phyloP scores from a whole-genome alignment of 495 filamentous ascomycete genomes.

The Tuber magnatum region DNA sequence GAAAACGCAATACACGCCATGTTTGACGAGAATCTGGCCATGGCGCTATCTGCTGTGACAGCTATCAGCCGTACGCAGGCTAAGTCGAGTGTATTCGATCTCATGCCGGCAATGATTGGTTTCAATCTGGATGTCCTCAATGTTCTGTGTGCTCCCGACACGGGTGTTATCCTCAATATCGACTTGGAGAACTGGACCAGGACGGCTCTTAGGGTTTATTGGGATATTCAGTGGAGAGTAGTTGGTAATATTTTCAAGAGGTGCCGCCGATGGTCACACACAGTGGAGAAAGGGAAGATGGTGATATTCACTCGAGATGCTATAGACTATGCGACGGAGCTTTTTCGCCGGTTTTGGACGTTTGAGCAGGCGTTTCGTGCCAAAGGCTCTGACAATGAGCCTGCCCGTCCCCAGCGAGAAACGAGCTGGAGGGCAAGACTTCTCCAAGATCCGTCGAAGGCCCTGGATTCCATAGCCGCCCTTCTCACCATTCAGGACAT shows the following conservation, averaged over 20 bases:
- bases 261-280: conserved; percentile 70
- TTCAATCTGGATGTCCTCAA: conserved; percentile 68
- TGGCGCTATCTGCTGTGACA: conserved; percentile 31
- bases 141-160: conserved; percentile 71
- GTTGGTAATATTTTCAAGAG: conserved; percentile 72
- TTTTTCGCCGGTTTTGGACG: conserved; percentile 55
- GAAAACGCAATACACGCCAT: conserved; percentile 37
- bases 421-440: conserved; percentile 30
- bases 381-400: conserved; percentile 31
- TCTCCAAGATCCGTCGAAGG: conserved; percentile 36
- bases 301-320: conserved; percentile 86
- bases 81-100: conserved; percentile 55
- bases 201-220: conserved; percentile 62
- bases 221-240: conserved; percentile 72
- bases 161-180: conserved; percentile 66
- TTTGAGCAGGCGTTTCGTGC: conserved; percentile 38
- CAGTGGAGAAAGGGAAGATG: conserved; percentile 65
- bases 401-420: conserved; percentile 22
- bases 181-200: conserved; percentile 54
- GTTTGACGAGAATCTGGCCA: conserved; percentile 35
- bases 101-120: conserved; percentile 63
- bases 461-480: conserved; percentile 29
- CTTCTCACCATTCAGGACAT: conserved; percentile 39
- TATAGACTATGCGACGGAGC: conserved; percentile 80
- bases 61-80: conserved; percentile 24